Base-by-base conservation (phyloP, 768 basidiomycete species). In the Phaeotremella skinneri region DNA sequence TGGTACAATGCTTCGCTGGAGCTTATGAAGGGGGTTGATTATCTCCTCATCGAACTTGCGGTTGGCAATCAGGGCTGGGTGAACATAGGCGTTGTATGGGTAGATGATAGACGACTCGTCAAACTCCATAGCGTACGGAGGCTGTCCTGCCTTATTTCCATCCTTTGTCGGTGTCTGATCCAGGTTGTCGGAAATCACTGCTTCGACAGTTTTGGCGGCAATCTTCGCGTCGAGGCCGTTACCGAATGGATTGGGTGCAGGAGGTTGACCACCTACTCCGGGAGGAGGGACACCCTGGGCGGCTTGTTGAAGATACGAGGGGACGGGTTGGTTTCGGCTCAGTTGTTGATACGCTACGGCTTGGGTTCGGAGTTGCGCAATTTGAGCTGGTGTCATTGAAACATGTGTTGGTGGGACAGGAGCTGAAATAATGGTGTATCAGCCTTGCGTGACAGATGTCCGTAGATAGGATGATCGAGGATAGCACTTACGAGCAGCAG, bases 51-150 rank as follows among this genome's bases (percentile, higher is more conserved):
- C 70, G 37, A 88, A 85, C 60, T 87, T 85, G 62, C 90, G 87
- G 2, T 85, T 81, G 74, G 93, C 87, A 39, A 71, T 72, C 25
- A 74, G 59, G 2, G 74, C 63, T 13, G 92, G 92, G 68, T 91
- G 85, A 27, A 83, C 82, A 73, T 85, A 93, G 20, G 92, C 87
- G 75, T 94, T 94, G 80, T 92, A 93, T 2, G 92, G 92, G 69
- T 93, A 91, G 59, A 93, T 86, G 39, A 85, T 84, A 0, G 90
- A 91, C 57, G 84, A 81, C 52, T 83, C 79, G 73, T 93, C 85
- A 72, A 88, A 87, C 61, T 94, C 91, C 29, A 89, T 80, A 31
- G 73, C 76, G 54, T 75, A 70, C 4, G 68, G 62, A 20, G 69
- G 66, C 27, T 56, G 62, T 14, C 58, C 29, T 13, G 61, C 56